Evolutionary conservation across 768 basidiomycete genomes (phyloP), one percentile per base, ranked within the genome.

Genomic region (Pleurotus pulmonarius): DNA sequence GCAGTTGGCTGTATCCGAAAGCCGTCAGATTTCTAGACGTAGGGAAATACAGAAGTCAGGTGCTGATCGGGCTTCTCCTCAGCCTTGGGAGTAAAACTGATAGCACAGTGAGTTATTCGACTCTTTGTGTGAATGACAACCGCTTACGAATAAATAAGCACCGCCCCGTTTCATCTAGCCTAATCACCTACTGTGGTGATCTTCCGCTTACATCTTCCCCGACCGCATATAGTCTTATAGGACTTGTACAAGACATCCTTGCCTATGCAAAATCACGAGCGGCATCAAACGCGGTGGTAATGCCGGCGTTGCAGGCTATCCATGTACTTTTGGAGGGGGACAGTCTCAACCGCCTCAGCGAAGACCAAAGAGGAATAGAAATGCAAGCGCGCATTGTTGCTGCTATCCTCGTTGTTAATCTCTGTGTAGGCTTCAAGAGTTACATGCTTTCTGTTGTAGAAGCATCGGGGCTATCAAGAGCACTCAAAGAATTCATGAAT

Each of bases 71-170:
- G 11, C 66, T 96, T 5, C 77, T 94, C 11, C 74, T 90, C 55
- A 94, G 91, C 65, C 75, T 93, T 38, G 89, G 87, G 37, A 91
- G 90, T 67, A 88, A 85, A 70, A 92, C 92, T 7, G 86, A 90
- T 58, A 90, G 87, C 65, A 92, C 87, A 4, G 95, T 96, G 65
- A 71, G 89, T 38, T 41, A 54, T 20, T 9, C 18, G 53, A 46
- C 41, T 7, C 40, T 56, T 16, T 37, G 61, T 48, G 53, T n/a
- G 55, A 25, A 25, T 58, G 52, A 60, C 46, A 57, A 56, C 61
- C 34, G 60, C 12, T 16, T 49, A 20, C 29, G 29, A 34, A 34
- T 8, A 34, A 54, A 49, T 24, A 61, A 92, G 90, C 88, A 89
- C 76, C 84, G 84, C 26, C 81, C 88, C 22, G 82, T 85, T 22